A percentile compares a stretch with the other conserved stretches of the same genome.
Conservation (phyloP, 2,329 filamentous ascomycete species). For the Sclerotinia sclerotiorum region DNA sequence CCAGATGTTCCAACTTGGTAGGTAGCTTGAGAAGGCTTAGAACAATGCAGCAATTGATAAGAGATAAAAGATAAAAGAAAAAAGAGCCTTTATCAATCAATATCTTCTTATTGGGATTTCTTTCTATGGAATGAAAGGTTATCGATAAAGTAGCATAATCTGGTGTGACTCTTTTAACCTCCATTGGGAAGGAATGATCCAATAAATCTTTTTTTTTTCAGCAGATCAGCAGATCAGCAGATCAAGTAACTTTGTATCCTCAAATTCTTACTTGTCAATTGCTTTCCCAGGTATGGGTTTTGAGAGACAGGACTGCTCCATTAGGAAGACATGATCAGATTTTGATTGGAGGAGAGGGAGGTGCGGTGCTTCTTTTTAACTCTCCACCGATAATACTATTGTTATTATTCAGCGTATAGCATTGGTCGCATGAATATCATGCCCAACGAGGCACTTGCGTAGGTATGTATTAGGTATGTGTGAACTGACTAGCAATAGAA, state of each 20-base stretch:
- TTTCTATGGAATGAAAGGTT: not conserved
- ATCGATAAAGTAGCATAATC: not conserved
- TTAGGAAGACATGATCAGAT: not conserved
- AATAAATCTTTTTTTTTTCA: not conserved
- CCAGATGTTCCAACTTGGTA: not conserved
- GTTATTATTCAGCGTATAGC: not conserved
- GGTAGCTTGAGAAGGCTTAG: not conserved
- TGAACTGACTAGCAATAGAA: constrained; percentile 1
- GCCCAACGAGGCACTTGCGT: constrained; percentile 6
- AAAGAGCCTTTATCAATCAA: constrained; percentile 20
- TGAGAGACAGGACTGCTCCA: not conserved
- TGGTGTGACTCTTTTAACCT: not conserved
- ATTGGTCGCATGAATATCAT: constrained; percentile 13
- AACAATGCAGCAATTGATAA: constrained; percentile 14
- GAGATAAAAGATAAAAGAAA: not conserved
- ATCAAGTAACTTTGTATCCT: constrained; percentile 13
- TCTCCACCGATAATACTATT: constrained; percentile 6
- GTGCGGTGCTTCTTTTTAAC: not conserved
- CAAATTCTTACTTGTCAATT: constrained; percentile 15
- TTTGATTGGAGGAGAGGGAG: constrained; percentile 1
- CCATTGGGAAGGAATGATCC: constrained; percentile 3
- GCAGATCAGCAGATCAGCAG: constrained; percentile 18
- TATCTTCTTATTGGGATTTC: not conserved
- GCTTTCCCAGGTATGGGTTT: not conserved
- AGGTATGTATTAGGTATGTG: not conserved